These are phyloP conservation scores for Tausonia pullulans DNA, from an alignment of 1,284 basidiomycete species.

Conservation along the genomic window DNA sequence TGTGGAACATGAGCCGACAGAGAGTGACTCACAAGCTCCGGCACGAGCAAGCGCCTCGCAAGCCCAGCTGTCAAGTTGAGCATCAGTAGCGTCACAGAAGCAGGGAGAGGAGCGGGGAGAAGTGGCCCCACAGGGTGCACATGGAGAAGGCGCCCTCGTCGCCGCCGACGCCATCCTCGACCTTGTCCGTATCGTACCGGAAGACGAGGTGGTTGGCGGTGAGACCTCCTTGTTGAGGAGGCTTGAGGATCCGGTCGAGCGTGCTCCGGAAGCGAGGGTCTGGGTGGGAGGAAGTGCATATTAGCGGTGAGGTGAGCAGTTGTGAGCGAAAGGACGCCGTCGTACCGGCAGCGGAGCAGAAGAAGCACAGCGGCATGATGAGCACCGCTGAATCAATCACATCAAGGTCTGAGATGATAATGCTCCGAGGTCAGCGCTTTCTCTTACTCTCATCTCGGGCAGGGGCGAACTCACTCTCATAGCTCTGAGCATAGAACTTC, in stretches of 20 bases:
- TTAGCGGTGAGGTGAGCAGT: constrained; percentile 30
- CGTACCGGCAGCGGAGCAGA: background rate
- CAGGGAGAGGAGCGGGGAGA: constrained; percentile 2
- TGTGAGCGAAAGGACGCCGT: background rate
- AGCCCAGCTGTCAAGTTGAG: constrained; percentile 41
- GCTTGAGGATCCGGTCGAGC: constrained; percentile 63
- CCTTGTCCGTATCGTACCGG: constrained; percentile 65
- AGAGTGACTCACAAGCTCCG: constrained; percentile 42
- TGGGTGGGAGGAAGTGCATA: constrained; percentile 28
- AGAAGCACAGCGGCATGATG: constrained; percentile 15
- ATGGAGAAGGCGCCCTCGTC: constrained; percentile 60
- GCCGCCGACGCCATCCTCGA: constrained; percentile 83
- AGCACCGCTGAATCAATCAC: constrained; percentile 37
- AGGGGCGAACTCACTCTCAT: constrained; percentile 26
- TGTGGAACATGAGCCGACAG: too few relatives aligned
- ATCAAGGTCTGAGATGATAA: constrained; percentile 24
- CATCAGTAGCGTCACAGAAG: constrained; percentile 15
- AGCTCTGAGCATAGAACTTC: constrained; percentile 32
- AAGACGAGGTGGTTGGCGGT: constrained; percentile 66
- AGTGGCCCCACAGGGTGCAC: constrained; percentile 51
- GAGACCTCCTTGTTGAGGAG: constrained; percentile 74
- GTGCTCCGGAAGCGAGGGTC: constrained; percentile 79
- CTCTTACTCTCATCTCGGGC: too few relatives aligned
- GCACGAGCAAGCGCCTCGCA: constrained; percentile 77
- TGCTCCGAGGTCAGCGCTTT: too few relatives aligned